Conservation (phyloP, 2,329 filamentous ascomycete genomes). For the Arthrobotrys sinensis region DNA sequence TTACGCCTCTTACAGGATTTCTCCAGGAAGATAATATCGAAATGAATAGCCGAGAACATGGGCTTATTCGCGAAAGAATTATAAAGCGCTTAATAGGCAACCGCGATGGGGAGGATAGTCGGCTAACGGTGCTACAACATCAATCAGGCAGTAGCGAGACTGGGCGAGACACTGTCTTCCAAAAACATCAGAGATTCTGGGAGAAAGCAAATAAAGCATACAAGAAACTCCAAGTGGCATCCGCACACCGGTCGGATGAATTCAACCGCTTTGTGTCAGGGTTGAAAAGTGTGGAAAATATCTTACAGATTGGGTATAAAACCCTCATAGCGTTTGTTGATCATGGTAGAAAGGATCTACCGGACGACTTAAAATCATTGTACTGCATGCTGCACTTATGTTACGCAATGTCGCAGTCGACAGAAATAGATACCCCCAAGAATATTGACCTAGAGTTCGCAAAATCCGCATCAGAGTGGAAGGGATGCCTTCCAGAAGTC, state of each 20-base stretch:
- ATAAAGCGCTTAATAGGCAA: too few relatives aligned
- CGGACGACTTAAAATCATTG: background rate
- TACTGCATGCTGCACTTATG: slow-evolving; percentile 26
- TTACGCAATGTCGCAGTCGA: slow-evolving; percentile 20
- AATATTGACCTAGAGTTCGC: background rate
- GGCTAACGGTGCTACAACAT: too few relatives aligned
- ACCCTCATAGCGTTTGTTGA: background rate
- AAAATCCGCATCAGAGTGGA: slow-evolving; percentile 17
- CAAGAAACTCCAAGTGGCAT: background rate
- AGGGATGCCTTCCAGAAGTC: slow-evolving; percentile 8
- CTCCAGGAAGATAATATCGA: too few relatives aligned
- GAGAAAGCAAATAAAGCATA: background rate
- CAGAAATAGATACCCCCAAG: too few relatives aligned
- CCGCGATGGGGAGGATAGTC: too few relatives aligned
- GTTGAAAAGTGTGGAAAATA: background rate
- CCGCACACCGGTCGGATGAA: background rate
- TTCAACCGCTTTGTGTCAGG: background rate
- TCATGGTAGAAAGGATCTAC: background rate
- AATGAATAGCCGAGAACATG: too few relatives aligned
- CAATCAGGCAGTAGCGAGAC: too few relatives aligned
- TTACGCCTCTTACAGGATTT: too few relatives aligned
- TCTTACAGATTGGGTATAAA: background rate
- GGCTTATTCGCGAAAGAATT: too few relatives aligned
- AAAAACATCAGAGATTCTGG: background rate
- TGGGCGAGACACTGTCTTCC: background rate